A percentile compares a stretch with the other conserved stretches of the same genome.
phyloP scores from a whole-genome alignment of 345 rosid species.

The Cochlearia excelsa region DNA sequence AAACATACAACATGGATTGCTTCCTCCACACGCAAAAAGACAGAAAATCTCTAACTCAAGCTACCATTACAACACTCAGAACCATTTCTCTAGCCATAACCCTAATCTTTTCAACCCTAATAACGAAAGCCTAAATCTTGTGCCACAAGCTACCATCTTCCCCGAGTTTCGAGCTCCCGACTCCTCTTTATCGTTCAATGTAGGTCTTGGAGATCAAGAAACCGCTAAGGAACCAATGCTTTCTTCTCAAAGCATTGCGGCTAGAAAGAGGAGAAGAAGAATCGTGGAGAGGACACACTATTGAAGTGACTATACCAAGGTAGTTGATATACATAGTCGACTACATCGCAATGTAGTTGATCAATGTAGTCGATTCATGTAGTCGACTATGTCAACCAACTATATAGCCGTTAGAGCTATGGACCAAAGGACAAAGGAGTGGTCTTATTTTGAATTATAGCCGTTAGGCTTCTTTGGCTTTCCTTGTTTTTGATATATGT shows the following conservation, averaged over 20 bases:
- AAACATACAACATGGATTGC: constrained; percentile 14
- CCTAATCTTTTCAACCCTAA: background rate
- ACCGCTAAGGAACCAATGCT: constrained; percentile 18
- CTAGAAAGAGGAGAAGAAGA: constrained; percentile 75
- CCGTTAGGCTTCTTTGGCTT: no score
- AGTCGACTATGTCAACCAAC: no score
- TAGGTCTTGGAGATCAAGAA: constrained; percentile 6
- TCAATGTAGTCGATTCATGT: no score
- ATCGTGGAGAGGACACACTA: constrained; percentile 68
- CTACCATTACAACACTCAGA: constrained; percentile 17
- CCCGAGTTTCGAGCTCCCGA: constrained; percentile 22
- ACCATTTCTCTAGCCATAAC: constrained; percentile 1
- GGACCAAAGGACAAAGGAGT: no score
- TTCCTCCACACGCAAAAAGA: constrained; percentile 19
- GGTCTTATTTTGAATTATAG: no score
- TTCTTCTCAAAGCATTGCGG: constrained; percentile 72
- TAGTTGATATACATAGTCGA: no score
- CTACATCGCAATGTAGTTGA: no score
- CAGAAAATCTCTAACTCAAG: constrained; percentile 14
- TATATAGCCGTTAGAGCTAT: no score
- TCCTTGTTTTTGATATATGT: no score
- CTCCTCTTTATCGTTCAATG: constrained; percentile 8
- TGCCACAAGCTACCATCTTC: constrained; percentile 2
- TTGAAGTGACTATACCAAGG: no score
- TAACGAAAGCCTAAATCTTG: background rate